A percentile compares a stretch with the other conserved stretches of the same genome.
Conservation (phyloP, 225 moss, liverwort and hornwort genomes). For the Physcomitrium patens region DNA sequence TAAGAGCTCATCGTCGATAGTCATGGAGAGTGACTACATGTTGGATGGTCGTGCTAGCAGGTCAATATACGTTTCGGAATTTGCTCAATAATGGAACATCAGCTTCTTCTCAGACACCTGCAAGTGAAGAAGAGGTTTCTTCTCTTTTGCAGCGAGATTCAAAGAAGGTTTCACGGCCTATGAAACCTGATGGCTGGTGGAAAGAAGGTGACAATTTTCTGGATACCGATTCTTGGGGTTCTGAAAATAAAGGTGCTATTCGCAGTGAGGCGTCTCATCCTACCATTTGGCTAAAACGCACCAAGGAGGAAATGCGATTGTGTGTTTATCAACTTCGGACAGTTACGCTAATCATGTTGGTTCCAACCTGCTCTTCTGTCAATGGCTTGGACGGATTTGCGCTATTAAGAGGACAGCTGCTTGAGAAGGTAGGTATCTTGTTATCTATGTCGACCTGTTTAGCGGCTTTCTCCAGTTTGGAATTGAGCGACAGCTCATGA, state of each 20-base stretch:
- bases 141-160: conserved; percentile 33
- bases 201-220: conserved; percentile 81
- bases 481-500: neutral
- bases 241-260: conserved; percentile 46
- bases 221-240: conserved; percentile 74
- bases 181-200: conserved; percentile 93
- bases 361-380: conserved; percentile 50
- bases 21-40: conserved; percentile 13
- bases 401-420: conserved; percentile 57
- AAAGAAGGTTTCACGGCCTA: conserved; percentile 64
- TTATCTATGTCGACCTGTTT: neutral
- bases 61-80: conserved; percentile 48
- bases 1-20: conserved; percentile 10
- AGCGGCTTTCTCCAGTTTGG: conserved; percentile 14
- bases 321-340: conserved; percentile 73
- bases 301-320: conserved; percentile 68
- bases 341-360: conserved; percentile 68
- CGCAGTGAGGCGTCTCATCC: conserved; percentile 43
- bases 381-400: conserved; percentile 58
- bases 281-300: conserved; percentile 63
- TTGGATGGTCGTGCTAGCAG: conserved; percentile 29
- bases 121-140: conserved; percentile 33
- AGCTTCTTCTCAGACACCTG: conserved; percentile 33
- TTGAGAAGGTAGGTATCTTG: conserved; percentile 67
- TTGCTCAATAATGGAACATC: conserved; percentile 48